phyloP scores from a whole-genome alignment of 306 rosid species.

The Cucurbita ficifolia region DNA sequence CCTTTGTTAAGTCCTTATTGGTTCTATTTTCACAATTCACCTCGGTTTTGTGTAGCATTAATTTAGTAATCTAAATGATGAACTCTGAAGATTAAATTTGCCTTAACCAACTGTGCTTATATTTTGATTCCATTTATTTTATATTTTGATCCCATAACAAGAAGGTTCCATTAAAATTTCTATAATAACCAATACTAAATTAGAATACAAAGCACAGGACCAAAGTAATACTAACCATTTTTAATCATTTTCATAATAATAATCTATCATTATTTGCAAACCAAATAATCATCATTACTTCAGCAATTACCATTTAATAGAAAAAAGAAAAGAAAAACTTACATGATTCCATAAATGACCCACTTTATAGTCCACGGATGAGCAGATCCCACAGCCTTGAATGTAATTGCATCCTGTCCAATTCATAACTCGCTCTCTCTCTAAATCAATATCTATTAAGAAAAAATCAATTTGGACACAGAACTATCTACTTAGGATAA shows the following conservation, averaged over 20 bases:
- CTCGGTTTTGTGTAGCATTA: no score
- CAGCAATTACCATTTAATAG: background rate
- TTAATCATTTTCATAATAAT: background rate
- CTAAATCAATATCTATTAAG: background rate
- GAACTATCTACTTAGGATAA: background rate
- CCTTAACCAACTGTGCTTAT: background rate
- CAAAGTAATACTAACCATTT: background rate
- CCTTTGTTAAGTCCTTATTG: no score
- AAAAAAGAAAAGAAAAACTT: background rate
- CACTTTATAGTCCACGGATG: background rate
- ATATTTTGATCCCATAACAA: background rate
- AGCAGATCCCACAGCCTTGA: conserved; percentile 11
- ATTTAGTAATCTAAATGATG: no score
- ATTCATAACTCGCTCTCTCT: background rate
- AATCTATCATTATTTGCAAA: background rate
- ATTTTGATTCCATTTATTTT: background rate
- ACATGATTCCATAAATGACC: conserved; percentile 2
- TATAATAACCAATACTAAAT: background rate
- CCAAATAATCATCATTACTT: conserved; percentile 4
- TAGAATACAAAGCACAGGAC: background rate
- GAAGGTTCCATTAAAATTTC: background rate
- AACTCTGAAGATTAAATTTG: background rate
- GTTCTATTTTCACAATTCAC: no score
- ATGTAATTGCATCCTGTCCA: conserved; percentile 10
- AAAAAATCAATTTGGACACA: background rate